Evolutionary conservation across 1,139 yeast genomes (phyloP).

Genomic region (Geotrichum macrosporum): DNA sequence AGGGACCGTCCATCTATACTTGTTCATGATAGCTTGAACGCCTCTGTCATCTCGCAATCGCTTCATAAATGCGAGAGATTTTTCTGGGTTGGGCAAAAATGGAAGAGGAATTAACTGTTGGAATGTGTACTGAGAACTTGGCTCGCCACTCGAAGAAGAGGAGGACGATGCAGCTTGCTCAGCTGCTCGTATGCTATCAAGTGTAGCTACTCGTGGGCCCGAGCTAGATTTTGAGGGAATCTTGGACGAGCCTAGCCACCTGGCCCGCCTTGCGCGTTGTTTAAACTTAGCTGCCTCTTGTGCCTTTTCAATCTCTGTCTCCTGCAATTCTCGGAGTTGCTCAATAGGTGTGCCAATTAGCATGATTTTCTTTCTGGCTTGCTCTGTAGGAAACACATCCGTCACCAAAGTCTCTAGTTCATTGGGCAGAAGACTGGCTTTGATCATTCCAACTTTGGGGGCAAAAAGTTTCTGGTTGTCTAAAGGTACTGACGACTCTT

Average conservation of each 20-base stretch:
- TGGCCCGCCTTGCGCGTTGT: slow-evolving; percentile 7
- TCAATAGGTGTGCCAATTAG: slow-evolving; percentile 33
- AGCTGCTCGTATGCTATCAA: slow-evolving; percentile 3
- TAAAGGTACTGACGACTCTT: slow-evolving; percentile 30
- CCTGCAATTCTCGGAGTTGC: slow-evolving; percentile 29
- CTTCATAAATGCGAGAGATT: slow-evolving; percentile 34
- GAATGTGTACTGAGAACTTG: slow-evolving; percentile 33
- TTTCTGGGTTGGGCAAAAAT: slow-evolving; percentile 35
- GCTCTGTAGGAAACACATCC: slow-evolving; percentile 26
- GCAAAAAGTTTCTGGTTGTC: slow-evolving; percentile 34
- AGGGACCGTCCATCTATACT: slow-evolving; percentile 38
- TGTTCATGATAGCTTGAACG: slow-evolving; percentile 38
- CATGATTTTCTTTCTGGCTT: slow-evolving; percentile 28
- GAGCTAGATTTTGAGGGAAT: background rate
- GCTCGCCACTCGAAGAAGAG: slow-evolving; percentile 4
- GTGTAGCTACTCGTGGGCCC: background rate
- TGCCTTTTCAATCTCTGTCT: slow-evolving; percentile 30
- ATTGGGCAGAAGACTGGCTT: slow-evolving; percentile 22
- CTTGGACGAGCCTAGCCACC: slow-evolving; percentile 9
- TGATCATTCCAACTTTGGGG: slow-evolving; percentile 32
- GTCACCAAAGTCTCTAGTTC: slow-evolving; percentile 23
- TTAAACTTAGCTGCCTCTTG: slow-evolving; percentile 24
- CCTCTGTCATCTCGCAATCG: slow-evolving; percentile 38
- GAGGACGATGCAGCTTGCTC: slow-evolving; percentile 7
- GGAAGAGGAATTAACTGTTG: slow-evolving; percentile 36